Percentiles rank a stretch among this genome's conserved stretches.
These are phyloP conservation scores for Malassezia arunalokei DNA, from an alignment of 1,284 basidiomycete genomes.

Conservation along the genomic window DNA sequence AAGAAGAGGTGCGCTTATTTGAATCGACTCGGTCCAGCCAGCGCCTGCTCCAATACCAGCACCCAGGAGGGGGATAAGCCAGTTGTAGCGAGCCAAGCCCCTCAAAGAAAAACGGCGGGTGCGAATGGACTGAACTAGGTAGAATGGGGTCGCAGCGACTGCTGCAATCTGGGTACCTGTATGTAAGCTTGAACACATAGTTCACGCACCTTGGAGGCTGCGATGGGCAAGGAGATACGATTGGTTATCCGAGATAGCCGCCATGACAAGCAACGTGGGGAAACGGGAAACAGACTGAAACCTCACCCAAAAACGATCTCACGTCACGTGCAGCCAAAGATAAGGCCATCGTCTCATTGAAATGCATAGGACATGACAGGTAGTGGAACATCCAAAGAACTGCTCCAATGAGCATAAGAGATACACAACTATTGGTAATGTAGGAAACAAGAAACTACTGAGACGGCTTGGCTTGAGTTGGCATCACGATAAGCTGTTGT, in stretches of 20 bases:
- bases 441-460: too few relatives aligned
- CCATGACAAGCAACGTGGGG: constrained; percentile 3
- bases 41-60: constrained; percentile 16
- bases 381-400: too few relatives aligned
- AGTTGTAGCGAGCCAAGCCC: constrained; percentile 25
- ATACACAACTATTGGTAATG: too few relatives aligned
- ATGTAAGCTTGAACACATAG: neutral
- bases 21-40: constrained; percentile 20
- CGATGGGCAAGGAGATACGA: constrained; percentile 13
- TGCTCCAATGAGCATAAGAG: too few relatives aligned
- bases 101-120: constrained; percentile 25
- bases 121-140: constrained; percentile 21
- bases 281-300: neutral
- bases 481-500: neutral
- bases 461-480: too few relatives aligned
- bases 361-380: too few relatives aligned
- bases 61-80: constrained; percentile 26
- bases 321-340: neutral
- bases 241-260: constrained; percentile 6
- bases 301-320: neutral
- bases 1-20: constrained; percentile 17
- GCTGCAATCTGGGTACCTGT: constrained; percentile 27
- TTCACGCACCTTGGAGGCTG: constrained; percentile 10
- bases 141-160: constrained; percentile 34
- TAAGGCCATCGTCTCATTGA: neutral